Evolutionary conservation across 1,284 basidiomycete species (phyloP), one percentile per base, ranked within the genome.

Genomic region (Boletus semigastroideus): DNA sequence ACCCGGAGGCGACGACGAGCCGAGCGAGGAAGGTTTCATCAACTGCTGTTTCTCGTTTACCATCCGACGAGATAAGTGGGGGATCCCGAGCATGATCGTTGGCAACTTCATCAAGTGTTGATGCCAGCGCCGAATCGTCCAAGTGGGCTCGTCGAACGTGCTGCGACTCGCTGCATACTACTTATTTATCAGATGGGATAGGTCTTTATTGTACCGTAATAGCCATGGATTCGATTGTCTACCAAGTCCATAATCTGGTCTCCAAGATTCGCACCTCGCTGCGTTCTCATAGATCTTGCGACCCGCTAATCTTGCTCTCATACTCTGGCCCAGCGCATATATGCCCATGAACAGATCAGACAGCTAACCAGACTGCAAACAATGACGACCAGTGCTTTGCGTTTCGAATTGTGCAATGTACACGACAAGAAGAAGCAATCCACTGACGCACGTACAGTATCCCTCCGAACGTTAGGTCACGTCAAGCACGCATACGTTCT

Each of bases 21-120:
- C n/a, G n/a, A 56, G 69, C 62, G 87, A 88, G 65, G 86, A 87
- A 64, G 82, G 79, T 31, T 87, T 86, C 60, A 86, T 97, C 59
- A 91, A 87, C 64, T 98, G 95, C 68, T 97, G 93, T 68, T 98
- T 98, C 69, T 94, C 89, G 46, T 97, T 98, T 66, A 98, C 94
- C 8, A 97, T 98, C 48, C 76, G 94, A 47, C 74, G 94, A 54
- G 94, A 98, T 66, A 88, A 88, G 63, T 92, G 86, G 82, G 91
- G 92, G 2, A 93, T 94, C 55, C 92, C 92, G n/a, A 93, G 87
- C 42, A 90, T 94, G 77, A 92, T 95, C 62, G 90, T 94, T 48
- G 92, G 89, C 13, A 91, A 90, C 65, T 91, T 91, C 61, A 90
- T 91, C 63, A 82, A 76, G 62, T 81, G 78, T 57, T 82, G 60